Evolutionary conservation across 805 yeast genomes (phyloP).

Genomic region (Candida oleophila): DNA sequence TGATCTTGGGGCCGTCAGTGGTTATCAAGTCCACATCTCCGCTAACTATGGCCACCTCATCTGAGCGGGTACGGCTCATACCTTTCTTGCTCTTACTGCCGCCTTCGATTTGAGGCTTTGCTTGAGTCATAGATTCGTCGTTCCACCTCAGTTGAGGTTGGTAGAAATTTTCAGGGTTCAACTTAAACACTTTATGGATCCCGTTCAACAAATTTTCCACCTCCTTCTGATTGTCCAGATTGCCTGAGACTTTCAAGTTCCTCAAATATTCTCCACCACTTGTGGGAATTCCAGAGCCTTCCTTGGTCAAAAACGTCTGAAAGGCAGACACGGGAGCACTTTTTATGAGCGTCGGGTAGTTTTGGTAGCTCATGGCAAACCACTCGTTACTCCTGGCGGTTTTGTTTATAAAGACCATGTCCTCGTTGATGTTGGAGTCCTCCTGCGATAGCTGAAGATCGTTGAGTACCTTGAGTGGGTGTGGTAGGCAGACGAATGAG

Average conservation of each 20-base stretch:
- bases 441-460: constrained; percentile 23
- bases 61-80: not conserved
- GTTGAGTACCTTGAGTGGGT: constrained; percentile 53
- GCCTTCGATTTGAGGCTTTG: not conserved
- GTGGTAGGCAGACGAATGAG: constrained; percentile 60
- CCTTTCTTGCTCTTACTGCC: not conserved
- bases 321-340: constrained; percentile 74
- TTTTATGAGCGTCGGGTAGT: constrained; percentile 79
- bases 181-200: constrained; percentile 30
- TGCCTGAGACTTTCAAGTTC: constrained; percentile 15
- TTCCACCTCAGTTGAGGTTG: constrained; percentile 35
- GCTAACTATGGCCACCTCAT: not conserved
- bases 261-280: constrained; percentile 12
- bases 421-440: constrained; percentile 20
- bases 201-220: constrained; percentile 34
- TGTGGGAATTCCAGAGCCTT: not conserved
- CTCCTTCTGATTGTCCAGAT: constrained; percentile 10
- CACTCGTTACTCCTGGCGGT: constrained; percentile 61
- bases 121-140: not conserved
- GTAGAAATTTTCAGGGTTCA: constrained; percentile 29
- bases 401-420: constrained; percentile 63
- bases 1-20: constrained; percentile 2
- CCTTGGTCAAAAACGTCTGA: constrained; percentile 11
- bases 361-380: constrained; percentile 79
- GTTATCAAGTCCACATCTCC: not conserved